Evolutionary conservation across 148 eudicot species (phyloP), one percentile per base, ranked within the genome.

Genomic region (Talinum fruticosum): DNA sequence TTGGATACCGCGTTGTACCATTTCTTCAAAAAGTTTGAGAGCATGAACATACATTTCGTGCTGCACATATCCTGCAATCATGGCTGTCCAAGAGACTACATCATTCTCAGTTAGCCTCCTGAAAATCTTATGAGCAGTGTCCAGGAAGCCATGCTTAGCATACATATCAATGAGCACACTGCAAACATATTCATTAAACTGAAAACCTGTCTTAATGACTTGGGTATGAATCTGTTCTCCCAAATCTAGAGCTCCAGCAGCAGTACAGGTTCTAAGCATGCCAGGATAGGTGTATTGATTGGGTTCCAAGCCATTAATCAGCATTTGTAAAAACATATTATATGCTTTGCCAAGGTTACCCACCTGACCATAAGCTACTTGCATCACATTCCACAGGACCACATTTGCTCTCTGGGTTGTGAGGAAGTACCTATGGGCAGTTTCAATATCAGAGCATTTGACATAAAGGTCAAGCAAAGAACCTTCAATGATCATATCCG

Each of bases 391-490:
- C 97, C 97, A 96, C 24, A 96, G 83, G 61, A 90, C 97, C 23
- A 93, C 87, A 75, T 93, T 96, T 72, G 87, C 86, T 73, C 61
- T 91, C 68, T 70, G 79, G 10, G 94, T 87, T 59, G 89, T 78
- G 71, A 93, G 88, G 82, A 96, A 93, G 79, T 83, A 86, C 41
- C 88, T 84, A 66, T 78, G 79, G 37, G 99, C 97, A 78, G 94
- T 83, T 85, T 89, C 85, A 36, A 90, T 77, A 78, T 91, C 91
- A 37, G 90, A 88, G 81, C 97, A 93, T 82, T 93, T 96, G 61
- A 93, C 99, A 84, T 96, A 96, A 70, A 96, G 93, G 87, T 96
- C 97, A 74, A 96, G 97, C 30, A 96, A 79, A 82, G 99, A 93
- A 59, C 99, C 99, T 84, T 93, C 99, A 72, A 88, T 82, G 70